Evolutionary conservation across 495 filamentous ascomycete genomes (phyloP), one percentile per base, ranked within the genome.

Genomic region (Zalerion maritima): DNA sequence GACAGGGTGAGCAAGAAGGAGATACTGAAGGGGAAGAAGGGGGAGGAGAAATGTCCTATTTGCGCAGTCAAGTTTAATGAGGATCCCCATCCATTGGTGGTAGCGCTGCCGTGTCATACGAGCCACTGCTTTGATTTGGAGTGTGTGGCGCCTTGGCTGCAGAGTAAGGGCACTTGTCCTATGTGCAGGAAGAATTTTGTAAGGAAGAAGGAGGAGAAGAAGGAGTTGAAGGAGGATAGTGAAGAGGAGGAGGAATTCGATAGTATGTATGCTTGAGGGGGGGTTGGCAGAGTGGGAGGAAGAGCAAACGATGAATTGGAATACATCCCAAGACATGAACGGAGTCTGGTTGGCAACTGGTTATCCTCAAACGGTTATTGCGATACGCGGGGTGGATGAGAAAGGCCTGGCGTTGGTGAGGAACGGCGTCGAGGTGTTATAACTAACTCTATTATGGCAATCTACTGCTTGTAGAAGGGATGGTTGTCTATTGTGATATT

Each of bases 111-210:
- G 14, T 97, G 89, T 45, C 74, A 86, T 42, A 63, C 64, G 7
- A 70, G 64, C 13, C 89, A 97, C 49, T 47, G 73, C 15, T 94
- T 93, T 55, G 89, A 97, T 50, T 54, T 94, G 9, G 86, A 96
- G 50, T 97, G 89, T 48, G 79, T 97, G n/a, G 64, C 67, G 26
- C 87, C 89, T 2, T 97, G 89, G 89, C 47, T 97, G 46, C 67
- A 76, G 44, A 64, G 89, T 36, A 79, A 93, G 50, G 75, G 80
- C 7, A 93, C 76, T 2, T 97, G 87, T 58, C 87, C 87, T 14
- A 55, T 94, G 39, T 87, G 92, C 48, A 64, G 87, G 25, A 69
- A 72, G 46, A 74, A 85, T 42, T 55, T 96, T 40, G 62, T 77
- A 39, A 76, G 81, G 61, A 75, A 75, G 64, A 75, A 72, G 54